Base-by-base conservation (phyloP, 2,329 filamentous ascomycete genomes). In the Alternaria arborescens region DNA sequence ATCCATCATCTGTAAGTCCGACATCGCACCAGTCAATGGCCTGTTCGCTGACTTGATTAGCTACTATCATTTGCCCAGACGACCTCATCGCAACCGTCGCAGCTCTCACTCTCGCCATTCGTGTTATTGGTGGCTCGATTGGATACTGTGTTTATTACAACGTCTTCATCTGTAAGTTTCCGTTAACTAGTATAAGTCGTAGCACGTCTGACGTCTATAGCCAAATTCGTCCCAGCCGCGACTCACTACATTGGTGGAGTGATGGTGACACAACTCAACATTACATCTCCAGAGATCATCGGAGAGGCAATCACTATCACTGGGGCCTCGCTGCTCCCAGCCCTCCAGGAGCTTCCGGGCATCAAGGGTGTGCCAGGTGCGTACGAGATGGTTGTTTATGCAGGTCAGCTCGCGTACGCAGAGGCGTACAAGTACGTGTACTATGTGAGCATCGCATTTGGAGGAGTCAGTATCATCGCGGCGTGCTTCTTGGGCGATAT, bases 81-180 rank as follows among this genome's bases (percentile, higher is more conserved):
- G 88, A 91, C 60, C 82, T 91, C 3, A 91, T 91, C 65, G 89
- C 87, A 22, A 91, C 89, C 1, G 84, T 90, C 48, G 85, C 88
- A 0, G 88, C 89, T 4, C 79, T 91, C 12, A 91, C 88, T 0
- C 83, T 91, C 38, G 85, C 88, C 10, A 87, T 91, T 65, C 88
- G 89, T 44, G 87, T 90, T 48, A 83, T 91, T 47, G 89, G 89
- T 44, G 89, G 88, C 20, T 84, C 85, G 14, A 84, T 91, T 58
- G 89, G 87, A 38, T 89, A 88, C 72, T 84, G 84, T 75, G 71
- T 80, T 5, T 82, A 80, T 65, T 79, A 77, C 67, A 77, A 78
- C 53, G 71, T 78, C 26, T 78, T 79, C 60, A 65, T 68, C 11
- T 62, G 61, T 65, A 55, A 50, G 64, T 47, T n/a, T n/a, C n/a